Base-by-base conservation (phyloP, 768 basidiomycete genomes). In the Phanerodontia chrysosporium region DNA sequence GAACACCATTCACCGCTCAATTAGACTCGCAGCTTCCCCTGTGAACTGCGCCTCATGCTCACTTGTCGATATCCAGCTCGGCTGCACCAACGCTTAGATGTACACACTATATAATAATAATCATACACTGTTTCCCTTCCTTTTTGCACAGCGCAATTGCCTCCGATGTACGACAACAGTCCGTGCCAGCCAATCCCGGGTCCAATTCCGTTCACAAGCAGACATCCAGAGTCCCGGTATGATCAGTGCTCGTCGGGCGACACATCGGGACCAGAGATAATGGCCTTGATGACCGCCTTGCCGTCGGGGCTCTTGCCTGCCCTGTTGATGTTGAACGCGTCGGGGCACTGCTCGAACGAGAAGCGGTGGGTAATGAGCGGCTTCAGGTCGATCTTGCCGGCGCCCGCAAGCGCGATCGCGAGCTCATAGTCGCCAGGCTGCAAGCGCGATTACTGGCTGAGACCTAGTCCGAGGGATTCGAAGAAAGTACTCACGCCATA, bases 361-460 rank as follows among this genome's bases (percentile, higher is more conserved):
- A 83, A 93, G 21, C 89, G 88, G 66, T 58, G 54, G 16, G 21
- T 54, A 14, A 60, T 16, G 32, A 98, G 78, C 1, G 95, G 87
- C 70, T 89, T 91, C 57, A 98, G 80, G 71, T 97, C 83, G 64
- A 98, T 82, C 69, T 85, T 87, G 52, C 92, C 92, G 62, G 83
- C 81, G 12, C 90, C 79, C 49, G 87, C 93, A 45, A 98, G 82
- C 49, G 88, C 83, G 65, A 98, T 90, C 16, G 94, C 89, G 59
- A 92, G 80, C 25, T 83, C 82, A 70, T 96, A 97, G 70, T 89
- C 88, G 13, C 92, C 94, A 44, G 92, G 84, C 87, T 90, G 58
- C 32, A 44, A 28, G 28, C 48, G 57, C 36, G 45, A 30, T 16
- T 42, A 55, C 52, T 35, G 35, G 60, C 21, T 25, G 58, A 25